phyloP scores from a whole-genome alignment of 1,139 yeast species.

The Blastobotrys arbuscula region DNA sequence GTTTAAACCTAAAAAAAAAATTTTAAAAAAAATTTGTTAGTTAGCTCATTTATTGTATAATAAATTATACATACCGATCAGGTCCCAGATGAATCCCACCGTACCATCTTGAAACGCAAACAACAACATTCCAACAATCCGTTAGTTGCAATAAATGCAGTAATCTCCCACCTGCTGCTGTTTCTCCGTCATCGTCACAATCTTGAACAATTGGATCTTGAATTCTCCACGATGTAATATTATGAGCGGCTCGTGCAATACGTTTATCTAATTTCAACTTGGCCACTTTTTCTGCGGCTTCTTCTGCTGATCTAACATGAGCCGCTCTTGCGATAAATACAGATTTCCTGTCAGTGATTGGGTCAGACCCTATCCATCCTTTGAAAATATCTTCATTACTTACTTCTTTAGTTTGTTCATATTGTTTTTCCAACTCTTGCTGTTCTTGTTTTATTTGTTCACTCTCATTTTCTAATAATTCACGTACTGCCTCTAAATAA shows the following conservation, averaged over 20 bases:
- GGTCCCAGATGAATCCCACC: constrained; percentile 93
- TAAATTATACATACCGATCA: constrained; percentile 39
- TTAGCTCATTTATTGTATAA: constrained; percentile 4
- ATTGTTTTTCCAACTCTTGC: constrained; percentile 19
- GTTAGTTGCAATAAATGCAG: constrained; percentile 65
- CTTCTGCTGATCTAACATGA: constrained; percentile 53
- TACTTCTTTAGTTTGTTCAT: constrained; percentile 13
- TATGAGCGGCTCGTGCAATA: constrained; percentile 65
- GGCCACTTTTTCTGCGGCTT: constrained; percentile 52
- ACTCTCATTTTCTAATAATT: constrained; percentile 21
- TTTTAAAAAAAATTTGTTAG: neutral
- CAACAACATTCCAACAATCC: constrained; percentile 83
- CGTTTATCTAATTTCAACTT: constrained; percentile 57
- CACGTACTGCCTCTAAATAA: constrained; percentile 60
- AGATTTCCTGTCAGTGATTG: constrained; percentile 77
- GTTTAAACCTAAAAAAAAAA: constrained; percentile 57
- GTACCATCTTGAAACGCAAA: constrained; percentile 87
- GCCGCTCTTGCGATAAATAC: constrained; percentile 77
- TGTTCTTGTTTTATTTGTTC: constrained; percentile 13
- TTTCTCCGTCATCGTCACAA: constrained; percentile 95
- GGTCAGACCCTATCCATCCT: constrained; percentile 75
- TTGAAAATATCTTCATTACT: constrained; percentile 36
- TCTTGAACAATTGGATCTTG: constrained; percentile 59
- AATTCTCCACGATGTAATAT: constrained; percentile 84
- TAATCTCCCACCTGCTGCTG: constrained; percentile 91